Base-by-base conservation (phyloP, 441 rosid genomes). In the Capsella rubella region DNA sequence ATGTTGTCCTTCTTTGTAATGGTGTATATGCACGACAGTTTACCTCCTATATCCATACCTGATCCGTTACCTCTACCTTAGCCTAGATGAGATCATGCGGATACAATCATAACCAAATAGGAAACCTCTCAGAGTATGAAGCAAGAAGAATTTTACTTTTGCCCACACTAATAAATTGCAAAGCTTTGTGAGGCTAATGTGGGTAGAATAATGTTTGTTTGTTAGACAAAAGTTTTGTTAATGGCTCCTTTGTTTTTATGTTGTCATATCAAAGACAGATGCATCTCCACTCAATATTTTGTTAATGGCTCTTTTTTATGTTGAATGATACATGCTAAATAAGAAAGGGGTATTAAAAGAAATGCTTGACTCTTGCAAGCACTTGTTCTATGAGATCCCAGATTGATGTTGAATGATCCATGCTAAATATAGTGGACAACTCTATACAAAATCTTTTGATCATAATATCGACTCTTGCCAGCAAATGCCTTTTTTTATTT, bases 1-100 rank as follows among this genome's bases (percentile, higher is more conserved):
- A 87, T 87, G 67, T 64, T 86, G 76, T 70, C 80, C 27, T 77
- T 77, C 73, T 77, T 77, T 60, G 73, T 77, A 35, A 77, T 77
- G 80, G 76, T 63, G 8, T 77, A 77, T 59, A 77, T 77, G 80
- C 80, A 77, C 25, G 80, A 77, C 47, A 77, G 76, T 51, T 58
- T 77, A 71, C 76, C 80, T 0, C 72, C 57, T 58, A 2, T 71
- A 9, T 1, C 64, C 13, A 21, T 58, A 58, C 69, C 71, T 0
- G 76, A 69, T 5, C 27, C 72, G 0, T 64, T 76, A 70, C 79
- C 75, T 76, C 43, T 76, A 64, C 75, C 79, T 49, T 76, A 76
- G 79, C 31, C 16, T 55, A 39, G 60, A 63, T 11, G 60, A 69
- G 74, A 37, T 16, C 64, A 52, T 67, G 31, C 8, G 31, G 13